Evolutionary conservation across 208 protist species (phyloP).

Genomic region (Wallacemonas sp.): DNA sequence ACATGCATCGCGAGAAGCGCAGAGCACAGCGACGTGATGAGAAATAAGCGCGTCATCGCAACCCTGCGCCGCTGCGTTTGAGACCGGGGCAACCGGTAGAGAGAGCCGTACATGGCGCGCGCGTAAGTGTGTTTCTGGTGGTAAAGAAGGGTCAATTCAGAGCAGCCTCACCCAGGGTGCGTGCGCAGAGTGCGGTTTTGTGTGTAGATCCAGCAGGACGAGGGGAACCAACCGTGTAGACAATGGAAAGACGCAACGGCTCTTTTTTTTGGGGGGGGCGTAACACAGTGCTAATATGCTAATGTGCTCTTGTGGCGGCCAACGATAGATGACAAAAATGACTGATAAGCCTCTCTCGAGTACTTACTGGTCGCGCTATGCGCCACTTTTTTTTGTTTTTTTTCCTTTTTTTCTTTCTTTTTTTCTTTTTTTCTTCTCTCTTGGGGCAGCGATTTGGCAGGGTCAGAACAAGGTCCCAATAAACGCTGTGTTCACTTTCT

Average conservation of each 20-base stretch:
- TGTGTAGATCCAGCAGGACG: too few species aligned
- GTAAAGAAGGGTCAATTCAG: not conserved
- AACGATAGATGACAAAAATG: too few species aligned
- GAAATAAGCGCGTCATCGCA: not conserved
- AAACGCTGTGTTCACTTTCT: too few species aligned
- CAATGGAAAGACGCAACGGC: too few species aligned
- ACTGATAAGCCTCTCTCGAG: too few species aligned
- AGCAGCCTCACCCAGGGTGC: too few species aligned
- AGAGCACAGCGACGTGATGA: conserved; percentile 2
- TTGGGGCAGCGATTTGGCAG: not conserved
- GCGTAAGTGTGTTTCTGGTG: too few species aligned
- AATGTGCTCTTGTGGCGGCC: too few species aligned
- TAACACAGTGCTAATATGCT: too few species aligned
- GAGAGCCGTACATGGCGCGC: not conserved
- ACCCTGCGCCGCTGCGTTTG: conserved; percentile 13
- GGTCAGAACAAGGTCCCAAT: too few species aligned
- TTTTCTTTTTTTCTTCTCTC: not conserved
- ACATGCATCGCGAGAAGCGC: not conserved
- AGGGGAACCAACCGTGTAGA: too few species aligned
- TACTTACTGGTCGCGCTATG: not conserved
- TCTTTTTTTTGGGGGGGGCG: too few species aligned
- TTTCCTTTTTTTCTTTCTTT: not conserved
- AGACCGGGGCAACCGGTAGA: conserved; percentile 2
- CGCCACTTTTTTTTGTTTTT: not conserved
- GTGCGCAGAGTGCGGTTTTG: not conserved